These are phyloP conservation scores for Geotrichum bryndzae DNA, from an alignment of 1,139 yeast species.

Conservation along the genomic window DNA sequence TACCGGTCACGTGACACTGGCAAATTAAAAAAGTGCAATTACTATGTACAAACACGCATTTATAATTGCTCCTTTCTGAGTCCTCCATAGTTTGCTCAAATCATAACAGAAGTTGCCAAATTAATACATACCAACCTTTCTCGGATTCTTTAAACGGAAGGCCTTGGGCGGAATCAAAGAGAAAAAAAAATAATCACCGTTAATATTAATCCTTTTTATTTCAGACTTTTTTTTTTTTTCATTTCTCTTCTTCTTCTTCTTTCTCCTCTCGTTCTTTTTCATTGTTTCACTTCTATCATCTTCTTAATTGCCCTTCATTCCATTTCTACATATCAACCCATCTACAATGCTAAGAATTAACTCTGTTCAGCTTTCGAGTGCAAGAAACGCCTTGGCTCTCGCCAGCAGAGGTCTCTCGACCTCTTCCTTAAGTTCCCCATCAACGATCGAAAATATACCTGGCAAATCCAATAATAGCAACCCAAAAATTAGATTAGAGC, in stretches of 20 bases:
- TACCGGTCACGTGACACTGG: neutral
- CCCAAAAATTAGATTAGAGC: constrained; percentile 2
- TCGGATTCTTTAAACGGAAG: neutral
- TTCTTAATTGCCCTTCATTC: neutral
- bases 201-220: neutral
- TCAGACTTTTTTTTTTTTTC: neutral
- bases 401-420: neutral
- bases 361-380: neutral
- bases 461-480: neutral
- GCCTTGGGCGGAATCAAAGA: no score
- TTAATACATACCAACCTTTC: neutral
- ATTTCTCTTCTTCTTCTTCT: neutral
- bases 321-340: neutral
- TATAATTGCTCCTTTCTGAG: neutral
- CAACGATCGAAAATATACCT: neutral
- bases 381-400: neutral
- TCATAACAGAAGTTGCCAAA: neutral
- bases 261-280: neutral
- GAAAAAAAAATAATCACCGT: neutral
- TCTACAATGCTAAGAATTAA: neutral
- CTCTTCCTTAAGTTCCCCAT: neutral
- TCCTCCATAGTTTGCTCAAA: neutral
- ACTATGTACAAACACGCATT: neutral
- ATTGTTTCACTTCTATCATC: neutral
- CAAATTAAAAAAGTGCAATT: neutral